Conservation (phyloP, 352 stramenopile genomes). For the Pythium plurisporium region DNA sequence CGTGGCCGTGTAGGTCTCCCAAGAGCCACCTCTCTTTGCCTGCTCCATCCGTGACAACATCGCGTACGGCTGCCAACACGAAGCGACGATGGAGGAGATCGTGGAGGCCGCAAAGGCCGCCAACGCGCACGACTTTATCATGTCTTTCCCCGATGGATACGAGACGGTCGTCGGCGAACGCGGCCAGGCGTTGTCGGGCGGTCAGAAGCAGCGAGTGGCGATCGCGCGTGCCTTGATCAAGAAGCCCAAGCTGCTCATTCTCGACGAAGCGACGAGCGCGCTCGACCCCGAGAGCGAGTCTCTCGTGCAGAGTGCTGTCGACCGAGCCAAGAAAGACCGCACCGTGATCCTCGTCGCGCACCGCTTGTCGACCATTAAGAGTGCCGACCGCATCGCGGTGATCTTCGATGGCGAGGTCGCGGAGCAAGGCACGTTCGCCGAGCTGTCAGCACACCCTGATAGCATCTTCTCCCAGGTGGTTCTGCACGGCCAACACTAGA, state of each 20-base stretch:
- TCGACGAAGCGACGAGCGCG: conserved; percentile 77
- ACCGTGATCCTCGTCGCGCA: conserved; percentile 98
- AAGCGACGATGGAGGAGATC: conserved; percentile 51
- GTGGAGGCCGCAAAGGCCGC: conserved; percentile 58
- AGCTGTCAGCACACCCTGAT: conserved; percentile 52
- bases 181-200: conserved; percentile 63
- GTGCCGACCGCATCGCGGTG: conserved; percentile 89
- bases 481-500: conserved; percentile 51
- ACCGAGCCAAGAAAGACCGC: conserved; percentile 75
- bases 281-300: conserved; percentile 72
- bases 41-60: conserved; percentile 78
- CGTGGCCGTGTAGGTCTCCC: conserved; percentile 46
- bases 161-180: conserved; percentile 73
- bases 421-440: conserved; percentile 74
- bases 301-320: conserved; percentile 73
- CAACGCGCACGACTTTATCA: conserved; percentile 79
- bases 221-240: conserved; percentile 76
- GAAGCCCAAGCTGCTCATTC: conserved; percentile 67
- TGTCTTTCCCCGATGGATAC: conserved; percentile 69
- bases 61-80: conserved; percentile 54
- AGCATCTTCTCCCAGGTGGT: conserved; percentile 78
- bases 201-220: conserved; percentile 78
- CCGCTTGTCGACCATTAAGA: conserved; percentile 91
- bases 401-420: conserved; percentile 84
- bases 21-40: conserved; percentile 71